A percentile compares a stretch with the other conserved stretches of the same genome.
Evolutionary conservation across 768 basidiomycete genomes (phyloP).

Genomic region (Rhodotorula taiwanensis): DNA sequence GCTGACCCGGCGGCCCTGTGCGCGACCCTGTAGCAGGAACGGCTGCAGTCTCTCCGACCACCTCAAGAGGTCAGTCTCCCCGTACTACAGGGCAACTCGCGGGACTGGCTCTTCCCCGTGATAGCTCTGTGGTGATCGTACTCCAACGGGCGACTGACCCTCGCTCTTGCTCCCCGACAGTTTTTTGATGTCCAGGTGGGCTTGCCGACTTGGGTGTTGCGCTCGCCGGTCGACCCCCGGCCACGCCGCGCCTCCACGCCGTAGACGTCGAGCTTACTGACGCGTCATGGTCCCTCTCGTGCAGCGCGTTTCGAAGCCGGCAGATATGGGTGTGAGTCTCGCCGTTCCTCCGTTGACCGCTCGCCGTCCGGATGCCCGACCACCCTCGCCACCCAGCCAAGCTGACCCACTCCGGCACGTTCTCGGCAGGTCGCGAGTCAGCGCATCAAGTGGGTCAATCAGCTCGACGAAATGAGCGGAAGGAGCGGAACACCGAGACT

Average conservation of each 20-base stretch:
- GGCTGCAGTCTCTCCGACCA: conserved; percentile 27
- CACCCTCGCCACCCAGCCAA: too few relatives aligned
- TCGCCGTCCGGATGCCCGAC: too few relatives aligned
- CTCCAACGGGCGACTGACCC: background rate
- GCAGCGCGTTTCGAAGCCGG: conserved; percentile 74
- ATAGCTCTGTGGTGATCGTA: too few relatives aligned
- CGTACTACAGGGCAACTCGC: too few relatives aligned
- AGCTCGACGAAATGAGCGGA: too few relatives aligned
- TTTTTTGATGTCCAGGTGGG: conserved; percentile 36
- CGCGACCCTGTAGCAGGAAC: conserved; percentile 22
- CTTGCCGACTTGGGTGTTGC: too few relatives aligned
- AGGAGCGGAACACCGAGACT: too few relatives aligned
- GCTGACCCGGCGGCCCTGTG: background rate
- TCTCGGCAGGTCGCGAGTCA: conserved; percentile 52
- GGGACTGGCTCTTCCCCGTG: background rate
- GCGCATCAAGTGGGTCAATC: conserved; percentile 39
- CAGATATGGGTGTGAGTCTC: conserved; percentile 49
- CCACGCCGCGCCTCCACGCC: too few relatives aligned
- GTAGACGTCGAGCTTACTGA: background rate
- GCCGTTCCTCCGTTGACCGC: too few relatives aligned
- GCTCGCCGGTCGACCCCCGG: too few relatives aligned
- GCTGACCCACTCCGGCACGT: background rate
- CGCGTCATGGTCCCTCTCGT: conserved; percentile 24
- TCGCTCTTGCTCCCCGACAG: background rate
- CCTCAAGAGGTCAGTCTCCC: conserved; percentile 25